Conservation (phyloP, 2,329 filamentous ascomycete species). For the Pezicula neosporulosa region DNA sequence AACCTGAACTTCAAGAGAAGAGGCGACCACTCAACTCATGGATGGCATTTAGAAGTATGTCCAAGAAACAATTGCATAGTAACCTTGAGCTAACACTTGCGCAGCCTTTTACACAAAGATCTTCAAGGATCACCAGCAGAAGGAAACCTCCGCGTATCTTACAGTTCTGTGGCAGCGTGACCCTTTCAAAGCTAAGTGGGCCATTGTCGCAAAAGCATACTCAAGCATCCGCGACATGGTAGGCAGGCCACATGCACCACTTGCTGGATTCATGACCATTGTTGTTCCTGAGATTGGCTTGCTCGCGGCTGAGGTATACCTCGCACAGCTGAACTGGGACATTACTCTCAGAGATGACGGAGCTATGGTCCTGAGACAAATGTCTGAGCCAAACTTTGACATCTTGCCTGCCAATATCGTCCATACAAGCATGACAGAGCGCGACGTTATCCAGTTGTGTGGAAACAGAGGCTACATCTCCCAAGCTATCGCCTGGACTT, state of each 20-base stretch:
- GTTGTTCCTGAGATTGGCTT: slow-evolving; percentile 16
- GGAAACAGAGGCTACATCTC: slow-evolving; percentile 13
- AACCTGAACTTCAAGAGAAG: no score
- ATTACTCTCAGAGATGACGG: slow-evolving; percentile 7
- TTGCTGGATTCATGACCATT: slow-evolving; percentile 12
- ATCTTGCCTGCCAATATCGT: slow-evolving; percentile 2
- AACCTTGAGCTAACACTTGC: not conserved
- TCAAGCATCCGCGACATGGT: slow-evolving; percentile 16
- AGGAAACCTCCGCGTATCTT: slow-evolving; percentile 14
- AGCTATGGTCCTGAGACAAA: slow-evolving; percentile 11
- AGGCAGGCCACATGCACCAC: slow-evolving; percentile 14
- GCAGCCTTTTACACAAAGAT: slow-evolving; percentile 11
- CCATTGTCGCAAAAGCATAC: slow-evolving; percentile 17
- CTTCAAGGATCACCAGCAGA: slow-evolving; percentile 14
- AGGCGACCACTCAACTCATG: slow-evolving; percentile 12
- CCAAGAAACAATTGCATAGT: no score
- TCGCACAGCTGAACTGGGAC: slow-evolving; percentile 18
- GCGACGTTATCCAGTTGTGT: slow-evolving; percentile 19
- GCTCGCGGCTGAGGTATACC: slow-evolving; percentile 13
- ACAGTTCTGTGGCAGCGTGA: slow-evolving; percentile 16
- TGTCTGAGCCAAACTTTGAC: slow-evolving; percentile 8
- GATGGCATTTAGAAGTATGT: slow-evolving; percentile 15
- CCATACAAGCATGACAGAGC: slow-evolving; percentile 15
- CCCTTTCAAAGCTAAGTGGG: slow-evolving; percentile 21
- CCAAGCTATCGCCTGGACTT: not conserved